A percentile compares a stretch with the other conserved stretches of the same genome.
Conservation (phyloP, 371 early-diverging fungal genomes). For the Mortierella sp. region DNA sequence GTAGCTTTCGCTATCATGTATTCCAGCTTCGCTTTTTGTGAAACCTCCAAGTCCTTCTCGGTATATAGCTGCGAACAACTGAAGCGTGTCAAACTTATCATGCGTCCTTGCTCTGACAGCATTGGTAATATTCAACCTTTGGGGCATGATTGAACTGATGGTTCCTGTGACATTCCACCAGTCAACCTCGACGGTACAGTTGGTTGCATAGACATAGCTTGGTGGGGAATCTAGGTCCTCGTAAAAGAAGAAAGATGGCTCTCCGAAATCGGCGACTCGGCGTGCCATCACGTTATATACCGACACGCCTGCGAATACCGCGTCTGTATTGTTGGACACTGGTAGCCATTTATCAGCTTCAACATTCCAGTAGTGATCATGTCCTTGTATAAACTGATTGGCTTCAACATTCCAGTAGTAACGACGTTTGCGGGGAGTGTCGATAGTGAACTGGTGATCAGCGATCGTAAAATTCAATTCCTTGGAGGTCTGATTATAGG, state of each 20-base stretch:
- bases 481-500: not conserved
- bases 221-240: not conserved
- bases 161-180: slow-evolving; percentile 4
- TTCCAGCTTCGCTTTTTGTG: not conserved
- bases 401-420: too few species aligned
- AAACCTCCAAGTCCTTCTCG: not conserved
- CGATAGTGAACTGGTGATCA: not conserved
- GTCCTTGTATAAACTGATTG: too few species aligned
- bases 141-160: not conserved
- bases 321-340: not conserved
- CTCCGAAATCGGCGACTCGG: not conserved
- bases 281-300: slow-evolving; percentile 2
- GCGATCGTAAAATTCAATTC: not conserved
- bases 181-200: not conserved
- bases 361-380: too few species aligned
- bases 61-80: too few species aligned
- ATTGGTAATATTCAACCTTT: not conserved
- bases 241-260: not conserved
- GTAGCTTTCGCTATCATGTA: not conserved
- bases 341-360: not conserved
- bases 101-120: not conserved
- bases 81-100: too few species aligned
- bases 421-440: not conserved
- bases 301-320: not conserved
- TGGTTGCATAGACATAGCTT: not conserved